Conservation (phyloP, 768 basidiomycete genomes). For the Suillus tomentosus region DNA sequence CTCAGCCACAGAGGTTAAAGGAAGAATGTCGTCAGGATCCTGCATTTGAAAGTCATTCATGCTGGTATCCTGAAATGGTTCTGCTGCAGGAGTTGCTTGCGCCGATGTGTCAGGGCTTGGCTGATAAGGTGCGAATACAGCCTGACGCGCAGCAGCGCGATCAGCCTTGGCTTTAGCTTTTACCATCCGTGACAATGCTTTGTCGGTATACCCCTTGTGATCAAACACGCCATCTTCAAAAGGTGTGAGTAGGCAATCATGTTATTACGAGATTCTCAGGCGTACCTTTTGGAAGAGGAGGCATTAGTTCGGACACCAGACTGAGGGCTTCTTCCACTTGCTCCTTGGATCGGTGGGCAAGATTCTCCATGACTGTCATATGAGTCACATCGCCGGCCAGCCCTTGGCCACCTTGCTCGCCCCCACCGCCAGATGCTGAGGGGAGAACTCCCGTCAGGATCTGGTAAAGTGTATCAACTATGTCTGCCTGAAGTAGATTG, state of each 20-base stretch:
- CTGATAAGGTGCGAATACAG: constrained; percentile 24
- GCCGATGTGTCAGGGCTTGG: constrained; percentile 17
- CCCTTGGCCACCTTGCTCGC: constrained; percentile 69
- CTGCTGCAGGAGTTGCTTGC: constrained; percentile 27
- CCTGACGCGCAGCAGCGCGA: constrained; percentile 67
- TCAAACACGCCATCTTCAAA: constrained; percentile 91
- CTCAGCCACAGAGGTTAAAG: constrained; percentile 34
- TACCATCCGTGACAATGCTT: constrained; percentile 70
- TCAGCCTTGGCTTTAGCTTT: constrained; percentile 87
- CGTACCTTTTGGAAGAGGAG: constrained; percentile 87
- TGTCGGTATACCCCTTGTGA: constrained; percentile 87
- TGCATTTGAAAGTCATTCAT: constrained; percentile 41
- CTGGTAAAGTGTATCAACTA: constrained; percentile 91
- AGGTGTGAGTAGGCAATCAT: background rate
- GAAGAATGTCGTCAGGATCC: constrained; percentile 43
- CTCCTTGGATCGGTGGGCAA: constrained; percentile 95
- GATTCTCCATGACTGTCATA: constrained; percentile 97
- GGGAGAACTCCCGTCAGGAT: constrained; percentile 94
- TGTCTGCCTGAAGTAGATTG: constrained; percentile 85
- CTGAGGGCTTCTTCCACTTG: constrained; percentile 94
- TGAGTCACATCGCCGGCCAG: constrained; percentile 88
- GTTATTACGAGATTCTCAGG: background rate
- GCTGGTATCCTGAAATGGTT: constrained; percentile 28
- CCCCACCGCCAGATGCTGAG: constrained; percentile 49
- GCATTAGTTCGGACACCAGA: constrained; percentile 88